Percentiles rank a stretch among this genome's conserved stretches.
Evolutionary conservation across 148 eudicot genomes (phyloP).

Genomic region (Rhododendron ovatum): DNA sequence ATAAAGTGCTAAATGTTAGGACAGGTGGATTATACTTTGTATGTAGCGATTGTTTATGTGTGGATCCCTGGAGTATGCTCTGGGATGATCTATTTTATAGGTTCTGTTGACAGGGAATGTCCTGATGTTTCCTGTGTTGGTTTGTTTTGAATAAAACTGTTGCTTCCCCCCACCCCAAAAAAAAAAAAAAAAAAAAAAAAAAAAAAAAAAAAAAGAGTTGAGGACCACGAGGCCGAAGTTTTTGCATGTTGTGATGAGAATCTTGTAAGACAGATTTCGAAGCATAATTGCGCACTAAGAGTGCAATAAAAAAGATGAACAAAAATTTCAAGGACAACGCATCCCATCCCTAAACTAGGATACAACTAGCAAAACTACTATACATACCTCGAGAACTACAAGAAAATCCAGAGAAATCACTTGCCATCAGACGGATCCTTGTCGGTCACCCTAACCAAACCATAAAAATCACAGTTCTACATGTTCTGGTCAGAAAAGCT

Average conservation of each 20-base stretch:
- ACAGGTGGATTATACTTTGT: neutral
- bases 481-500: slow-evolving; percentile 67
- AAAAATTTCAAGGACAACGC: neutral
- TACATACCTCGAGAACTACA: slow-evolving; percentile 37
- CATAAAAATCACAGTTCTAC: slow-evolving; percentile 84
- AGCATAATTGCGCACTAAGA: neutral
- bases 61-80: neutral
- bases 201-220: neutral
- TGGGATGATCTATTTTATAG: neutral
- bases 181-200: too few species aligned
- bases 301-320: neutral
- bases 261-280: neutral
- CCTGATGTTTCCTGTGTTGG: neutral
- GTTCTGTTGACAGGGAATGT: neutral
- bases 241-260: neutral
- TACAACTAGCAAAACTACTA: slow-evolving; percentile 50
- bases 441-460: slow-evolving; percentile 55
- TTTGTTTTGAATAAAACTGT: neutral
- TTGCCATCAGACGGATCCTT: slow-evolving; percentile 60
- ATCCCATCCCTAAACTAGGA: slow-evolving; percentile 20
- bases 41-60: neutral
- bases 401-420: slow-evolving; percentile 42
- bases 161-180: neutral
- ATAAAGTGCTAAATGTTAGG: neutral
- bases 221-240: neutral